These are phyloP conservation scores for Apiospora hydei DNA, from an alignment of 2,329 filamentous ascomycete species.

Conservation along the genomic window DNA sequence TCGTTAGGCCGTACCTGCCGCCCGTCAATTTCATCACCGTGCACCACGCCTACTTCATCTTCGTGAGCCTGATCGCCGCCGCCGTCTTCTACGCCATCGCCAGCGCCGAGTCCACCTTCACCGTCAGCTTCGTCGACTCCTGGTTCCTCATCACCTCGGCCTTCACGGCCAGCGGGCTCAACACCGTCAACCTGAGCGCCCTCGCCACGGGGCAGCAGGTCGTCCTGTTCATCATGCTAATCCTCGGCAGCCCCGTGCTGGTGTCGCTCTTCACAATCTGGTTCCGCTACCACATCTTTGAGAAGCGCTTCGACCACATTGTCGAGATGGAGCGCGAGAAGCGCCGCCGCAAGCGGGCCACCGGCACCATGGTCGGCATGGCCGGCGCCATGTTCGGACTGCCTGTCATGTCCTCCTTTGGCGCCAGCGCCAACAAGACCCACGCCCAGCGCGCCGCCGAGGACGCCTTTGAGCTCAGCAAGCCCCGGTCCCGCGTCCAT, in stretches of 20 bases:
- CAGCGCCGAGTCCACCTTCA: conserved; percentile 48
- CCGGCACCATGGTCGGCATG: conserved; percentile 39
- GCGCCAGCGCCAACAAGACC: conserved; percentile 25
- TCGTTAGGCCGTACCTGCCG: conserved; percentile 42
- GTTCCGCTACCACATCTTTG: conserved; percentile 67
- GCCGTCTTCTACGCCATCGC: conserved; percentile 67
- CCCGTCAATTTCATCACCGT: conserved; percentile 68
- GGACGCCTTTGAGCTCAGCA: conserved; percentile 25
- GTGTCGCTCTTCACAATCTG: conserved; percentile 70
- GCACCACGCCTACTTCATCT: conserved; percentile 72
- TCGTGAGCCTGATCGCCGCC: conserved; percentile 60
- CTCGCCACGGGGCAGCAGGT: conserved; percentile 73
- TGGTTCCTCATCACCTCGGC: conserved; percentile 70
- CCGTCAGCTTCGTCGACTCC: conserved; percentile 67
- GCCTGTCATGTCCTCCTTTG: conserved; percentile 40
- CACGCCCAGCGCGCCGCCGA: conserved; percentile 15
- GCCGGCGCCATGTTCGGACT: conserved; percentile 39
- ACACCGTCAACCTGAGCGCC: conserved; percentile 68
- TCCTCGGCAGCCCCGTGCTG: conserved; percentile 69
- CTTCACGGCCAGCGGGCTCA: conserved; percentile 68
- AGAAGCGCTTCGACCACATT: conserved; percentile 64
- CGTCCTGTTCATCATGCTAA: conserved; percentile 67
- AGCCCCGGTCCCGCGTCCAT: conserved; percentile 24
- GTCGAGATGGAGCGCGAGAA: conserved; percentile 51
- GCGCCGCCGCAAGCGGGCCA: conserved; percentile 36